These are phyloP conservation scores for Taphrina deformans DNA, from an alignment of 1,139 yeast species.

Conservation along the genomic window DNA sequence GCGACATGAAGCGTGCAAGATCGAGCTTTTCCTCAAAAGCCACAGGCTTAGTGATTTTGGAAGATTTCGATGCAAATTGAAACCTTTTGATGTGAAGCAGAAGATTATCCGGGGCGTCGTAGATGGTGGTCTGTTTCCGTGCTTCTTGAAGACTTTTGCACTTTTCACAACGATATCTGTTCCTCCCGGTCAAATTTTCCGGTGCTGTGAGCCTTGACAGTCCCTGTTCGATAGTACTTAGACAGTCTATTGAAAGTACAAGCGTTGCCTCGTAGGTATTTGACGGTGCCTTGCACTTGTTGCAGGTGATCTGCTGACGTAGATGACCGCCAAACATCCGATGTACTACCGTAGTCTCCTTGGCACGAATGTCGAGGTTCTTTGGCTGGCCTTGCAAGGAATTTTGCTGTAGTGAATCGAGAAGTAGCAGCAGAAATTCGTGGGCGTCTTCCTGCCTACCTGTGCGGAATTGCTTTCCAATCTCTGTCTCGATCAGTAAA, in stretches of 20 bases:
- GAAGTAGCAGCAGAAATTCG: conserved; percentile 59
- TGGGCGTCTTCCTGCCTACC: conserved; percentile 85
- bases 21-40: conserved; percentile 76
- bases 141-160: conserved; percentile 80
- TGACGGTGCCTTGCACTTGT: conserved; percentile 75
- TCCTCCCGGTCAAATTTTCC: conserved; percentile 39
- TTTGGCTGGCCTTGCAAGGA: conserved; percentile 32
- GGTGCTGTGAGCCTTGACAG: conserved; percentile 38
- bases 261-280: conserved; percentile 91
- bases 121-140: conserved; percentile 68
- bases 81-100: conserved; percentile 85
- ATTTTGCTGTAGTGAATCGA: conserved; percentile 40
- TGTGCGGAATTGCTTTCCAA: conserved; percentile 37
- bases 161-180: conserved; percentile 74
- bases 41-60: conserved; percentile 85
- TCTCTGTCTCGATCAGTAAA: conserved; percentile 14
- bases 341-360: conserved; percentile 70
- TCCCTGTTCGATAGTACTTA: conserved; percentile 37
- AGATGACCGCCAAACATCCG: conserved; percentile 92
- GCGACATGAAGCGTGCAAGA: conserved; percentile 60
- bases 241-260: conserved; percentile 71
- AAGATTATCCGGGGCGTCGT: conserved; percentile 83
- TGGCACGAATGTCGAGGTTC: conserved; percentile 38
- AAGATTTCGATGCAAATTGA: conserved; percentile 56
- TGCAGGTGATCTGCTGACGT: conserved; percentile 80